These are phyloP conservation scores for Chlamydomonas sphaeroides DNA, from an alignment of 139 green algal species.

Conservation along the genomic window DNA sequence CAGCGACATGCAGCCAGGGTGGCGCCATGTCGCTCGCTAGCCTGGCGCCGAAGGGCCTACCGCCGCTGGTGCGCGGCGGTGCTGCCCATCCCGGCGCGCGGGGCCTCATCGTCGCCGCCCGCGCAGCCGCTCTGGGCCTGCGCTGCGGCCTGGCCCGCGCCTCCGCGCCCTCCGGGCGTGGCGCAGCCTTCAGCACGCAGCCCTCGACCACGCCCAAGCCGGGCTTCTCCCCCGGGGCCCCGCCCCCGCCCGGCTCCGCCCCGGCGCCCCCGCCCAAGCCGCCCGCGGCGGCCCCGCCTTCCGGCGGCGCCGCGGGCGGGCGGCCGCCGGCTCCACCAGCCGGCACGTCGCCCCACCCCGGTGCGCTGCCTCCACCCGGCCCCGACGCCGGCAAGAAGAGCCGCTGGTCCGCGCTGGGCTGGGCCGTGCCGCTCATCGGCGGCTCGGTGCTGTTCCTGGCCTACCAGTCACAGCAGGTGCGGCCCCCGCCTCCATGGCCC, in stretches of 20 bases:
- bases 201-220: slow-evolving; percentile 7
- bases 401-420: neutral
- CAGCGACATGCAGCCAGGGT: no score
- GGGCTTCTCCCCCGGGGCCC: slow-evolving; percentile 14
- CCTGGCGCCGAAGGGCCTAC: no score
- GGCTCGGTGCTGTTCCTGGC: neutral
- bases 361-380: no score
- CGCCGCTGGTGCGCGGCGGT: no score
- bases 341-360: no score
- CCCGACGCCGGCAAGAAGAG: no score
- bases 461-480: slow-evolving; percentile 21
- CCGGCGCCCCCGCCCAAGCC: neutral
- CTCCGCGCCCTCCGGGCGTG: neutral
- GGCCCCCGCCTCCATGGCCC: no score
- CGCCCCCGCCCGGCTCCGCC: neutral
- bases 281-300: neutral
- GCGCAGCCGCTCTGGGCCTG: neutral
- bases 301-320: no score
- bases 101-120: neutral
- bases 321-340: no score
- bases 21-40: no score
- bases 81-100: no score
- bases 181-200: neutral
- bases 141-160: neutral
- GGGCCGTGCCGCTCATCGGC: slow-evolving; percentile 3